Base-by-base conservation (phyloP, 139 green algal genomes). In the Desmodesmus armatus region DNA sequence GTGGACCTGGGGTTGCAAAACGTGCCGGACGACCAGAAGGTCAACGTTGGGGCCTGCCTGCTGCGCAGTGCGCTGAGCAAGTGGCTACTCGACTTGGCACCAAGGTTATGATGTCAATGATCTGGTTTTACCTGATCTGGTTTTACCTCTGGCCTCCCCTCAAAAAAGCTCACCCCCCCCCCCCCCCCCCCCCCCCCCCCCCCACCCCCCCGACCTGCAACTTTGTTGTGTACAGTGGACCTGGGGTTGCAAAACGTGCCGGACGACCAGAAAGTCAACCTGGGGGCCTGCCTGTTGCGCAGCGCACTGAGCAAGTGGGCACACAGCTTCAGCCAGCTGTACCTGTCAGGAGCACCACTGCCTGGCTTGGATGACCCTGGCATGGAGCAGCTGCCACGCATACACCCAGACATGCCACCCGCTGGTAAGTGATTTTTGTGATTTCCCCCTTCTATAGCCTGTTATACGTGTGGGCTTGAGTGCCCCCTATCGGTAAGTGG, bases 241-340 rank as follows among this genome's bases (percentile, higher is more conserved):
- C 39, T 86, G 39, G 80, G 80, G 4, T 27, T 78, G 0, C 33
- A 33, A 1, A 62, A 63, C 19, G 49, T 66, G 79, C 51, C 65
- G 5, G 89, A 93, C 21, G 92, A 95, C 71, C 21, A 91, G 21
- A 95, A 96, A 86, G 77, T 95, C 62, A 93, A 93, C 87, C 86
- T 86, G 4, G 90, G 90, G 13, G 84, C 83, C 44, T 51, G 90
- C 29, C 84, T 91, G 29, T 62, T 93, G 58, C 73, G 73, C 23
- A 79, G 44, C 15, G 83, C 83, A 0, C 44, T 88, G 3, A 35
- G 74, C 44, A 35, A 31, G 19, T 88, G 83, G 83, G 83, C 83
- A 25, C 82, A 70, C 3, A n/a, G 19, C 33, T 86, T 80, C 69
- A 72, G 51, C 37, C 17, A 23, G 47, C 35, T 58, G 51, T 39